Base-by-base conservation (phyloP, 305 asterid genomes). In the Ilex paraguariensis region DNA sequence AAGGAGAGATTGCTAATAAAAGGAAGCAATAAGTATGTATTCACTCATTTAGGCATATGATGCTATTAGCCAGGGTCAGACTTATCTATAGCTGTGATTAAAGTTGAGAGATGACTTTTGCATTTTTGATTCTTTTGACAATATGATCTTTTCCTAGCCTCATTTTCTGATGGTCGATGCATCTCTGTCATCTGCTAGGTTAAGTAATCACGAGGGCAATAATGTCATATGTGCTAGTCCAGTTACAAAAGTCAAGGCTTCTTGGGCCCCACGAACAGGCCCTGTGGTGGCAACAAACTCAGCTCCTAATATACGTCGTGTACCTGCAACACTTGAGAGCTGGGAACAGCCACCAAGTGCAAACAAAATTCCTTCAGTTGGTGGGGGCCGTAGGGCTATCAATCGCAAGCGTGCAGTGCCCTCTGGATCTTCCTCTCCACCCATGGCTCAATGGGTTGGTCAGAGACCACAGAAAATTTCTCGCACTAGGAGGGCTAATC, bases 381-480 rank as follows among this genome's bases (percentile, higher is more conserved):
- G 62, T 78, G 98, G 28, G 28, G 28, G 28, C 28, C 2, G 2
- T 21, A 2, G 96, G 67, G 79, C 72, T 48, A 86, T 81, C 80
- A 88, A 80, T 71, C 91, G 95, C 67, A 94, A 91, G 75, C 94
- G 96, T 67, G 65, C 95, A 56, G 46, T 84, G 74, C 83, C 97
- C 16, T 66, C 93, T 53, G 95, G 90, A 59, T 79, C 96, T 66
- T 78, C 91, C 51, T 91, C 99, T 54, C 95, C 97, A 10, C 96
- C 99, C 59, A 88, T 91, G 59, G 86, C 98, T 65, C 96, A 90
- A 63, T 94, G 99, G 99, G 87, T 55, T 70, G 98, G 99, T 72
- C 99, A 91, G 86, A 83, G 98, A 80, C 88, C 97, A 21, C 96
- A 88, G 64, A 94, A 94, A 75, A 87, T 82, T 57, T 82, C 98